Conservation (phyloP, 176 grass and related monocot species). For the Aegilops tauschii region DNA sequence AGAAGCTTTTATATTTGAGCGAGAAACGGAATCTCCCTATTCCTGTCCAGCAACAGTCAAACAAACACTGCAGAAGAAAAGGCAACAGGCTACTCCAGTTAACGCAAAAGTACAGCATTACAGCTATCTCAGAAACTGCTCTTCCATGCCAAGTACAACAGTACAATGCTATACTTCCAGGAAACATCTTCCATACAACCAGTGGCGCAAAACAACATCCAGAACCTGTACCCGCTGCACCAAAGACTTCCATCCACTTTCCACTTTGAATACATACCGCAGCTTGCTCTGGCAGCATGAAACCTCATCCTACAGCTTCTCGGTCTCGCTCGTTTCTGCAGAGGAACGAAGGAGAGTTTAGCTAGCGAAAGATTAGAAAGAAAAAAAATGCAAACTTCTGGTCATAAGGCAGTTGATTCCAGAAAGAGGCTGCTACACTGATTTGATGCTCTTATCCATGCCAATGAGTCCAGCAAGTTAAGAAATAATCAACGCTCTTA, state of each 20-base stretch:
- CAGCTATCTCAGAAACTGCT: neutral
- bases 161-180: neutral
- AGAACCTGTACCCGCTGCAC: neutral
- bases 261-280: neutral
- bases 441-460: neutral
- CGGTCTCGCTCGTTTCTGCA: neutral
- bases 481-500: neutral
- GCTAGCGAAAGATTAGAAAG: neutral
- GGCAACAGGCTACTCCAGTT: too few relatives aligned
- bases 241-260: neutral
- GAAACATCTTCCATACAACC: neutral
- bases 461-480: neutral
- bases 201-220: neutral
- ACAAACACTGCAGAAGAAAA: neutral
- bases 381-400: neutral
- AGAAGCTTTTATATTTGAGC: neutral
- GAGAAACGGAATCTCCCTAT: neutral
- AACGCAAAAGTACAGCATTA: neutral
- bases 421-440: neutral
- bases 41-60: neutral
- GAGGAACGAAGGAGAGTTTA: neutral
- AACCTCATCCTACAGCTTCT: neutral
- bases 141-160: neutral
- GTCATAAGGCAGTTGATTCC: neutral
- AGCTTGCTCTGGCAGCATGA: neutral